phyloP scores from a whole-genome alignment of 176 grass and related monocot genomes.

The Hsuehochloa calcarea region DNA sequence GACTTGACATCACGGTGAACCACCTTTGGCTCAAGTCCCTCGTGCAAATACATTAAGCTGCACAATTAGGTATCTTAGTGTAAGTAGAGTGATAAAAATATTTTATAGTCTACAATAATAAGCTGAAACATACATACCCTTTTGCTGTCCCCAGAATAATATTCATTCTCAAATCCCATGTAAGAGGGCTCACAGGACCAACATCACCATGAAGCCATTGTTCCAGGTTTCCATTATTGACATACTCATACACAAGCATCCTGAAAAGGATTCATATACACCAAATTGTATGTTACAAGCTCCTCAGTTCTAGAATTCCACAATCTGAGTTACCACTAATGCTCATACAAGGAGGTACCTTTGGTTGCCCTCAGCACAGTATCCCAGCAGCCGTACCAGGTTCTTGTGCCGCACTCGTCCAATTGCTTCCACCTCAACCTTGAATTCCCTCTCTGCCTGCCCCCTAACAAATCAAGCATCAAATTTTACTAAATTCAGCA shows the following conservation, averaged over 20 bases:
- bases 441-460: conserved; percentile 97
- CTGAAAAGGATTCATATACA: conserved; percentile 41
- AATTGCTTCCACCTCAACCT: conserved; percentile 97
- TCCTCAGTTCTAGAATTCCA: conserved; percentile 7
- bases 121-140: conserved; percentile 47
- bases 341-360: conserved; percentile 53
- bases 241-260: conserved; percentile 94
- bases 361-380: conserved; percentile 92
- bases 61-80: conserved; percentile 20
- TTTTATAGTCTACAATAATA: not conserved
- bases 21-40: conserved; percentile 96
- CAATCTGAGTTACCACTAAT: conserved; percentile 11
- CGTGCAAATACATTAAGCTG: conserved; percentile 96
- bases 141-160: conserved; percentile 91
- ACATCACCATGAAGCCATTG: conserved; percentile 97
- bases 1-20: conserved; percentile 98
- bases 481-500: conserved; percentile 29
- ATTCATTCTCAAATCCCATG: conserved; percentile 89
- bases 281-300: conserved; percentile 10
- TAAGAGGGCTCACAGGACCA: conserved; percentile 84
- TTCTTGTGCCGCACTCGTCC: conserved; percentile 97
- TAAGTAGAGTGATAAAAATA: conserved; percentile 22
- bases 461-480: conserved; percentile 59
- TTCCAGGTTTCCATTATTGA: conserved; percentile 96
- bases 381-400: conserved; percentile 84